These are phyloP conservation scores for Mantamonas sphyraenae DNA, from an alignment of 78 protist genomes.

Conservation along the genomic window DNA sequence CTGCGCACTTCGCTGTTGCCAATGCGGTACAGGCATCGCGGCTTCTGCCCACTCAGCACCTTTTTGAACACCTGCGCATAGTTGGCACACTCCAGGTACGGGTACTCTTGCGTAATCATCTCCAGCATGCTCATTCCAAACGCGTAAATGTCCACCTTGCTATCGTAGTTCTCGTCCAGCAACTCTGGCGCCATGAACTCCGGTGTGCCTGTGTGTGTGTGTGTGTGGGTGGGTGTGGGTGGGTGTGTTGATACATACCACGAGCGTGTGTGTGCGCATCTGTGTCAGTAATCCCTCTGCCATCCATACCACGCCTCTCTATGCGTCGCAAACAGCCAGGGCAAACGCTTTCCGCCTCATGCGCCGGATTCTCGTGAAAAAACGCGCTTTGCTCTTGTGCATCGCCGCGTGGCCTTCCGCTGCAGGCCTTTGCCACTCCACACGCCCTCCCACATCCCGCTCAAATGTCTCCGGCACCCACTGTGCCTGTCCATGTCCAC, in stretches of 20 bases:
- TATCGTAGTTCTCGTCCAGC: conserved; percentile 69
- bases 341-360: too few species aligned
- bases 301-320: too few species aligned
- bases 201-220: conserved; percentile 79
- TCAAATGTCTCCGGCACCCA: too few species aligned
- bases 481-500: too few species aligned
- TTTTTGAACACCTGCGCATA: conserved; percentile 57
- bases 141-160: conserved; percentile 82
- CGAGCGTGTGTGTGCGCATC: conserved; percentile 1
- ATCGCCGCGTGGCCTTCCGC: too few species aligned
- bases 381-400: too few species aligned
- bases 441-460: too few species aligned
- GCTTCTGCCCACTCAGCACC: conserved; percentile 15
- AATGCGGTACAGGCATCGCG: conserved; percentile 24
- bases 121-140: conserved; percentile 92
- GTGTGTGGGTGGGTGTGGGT: too few species aligned
- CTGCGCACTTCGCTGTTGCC: conserved; percentile 5
- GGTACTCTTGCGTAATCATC: conserved; percentile 75
- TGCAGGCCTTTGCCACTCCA: too few species aligned
- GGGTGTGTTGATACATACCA: too few species aligned
- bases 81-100: conserved; percentile 79
- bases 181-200: conserved; percentile 94
- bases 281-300: neutral
- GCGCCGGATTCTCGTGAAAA: too few species aligned
- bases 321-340: too few species aligned